Evolutionary conservation across 352 stramenopile genomes (phyloP), one percentile per base, ranked within the genome.

Genomic region (Pythium rishiriense): DNA sequence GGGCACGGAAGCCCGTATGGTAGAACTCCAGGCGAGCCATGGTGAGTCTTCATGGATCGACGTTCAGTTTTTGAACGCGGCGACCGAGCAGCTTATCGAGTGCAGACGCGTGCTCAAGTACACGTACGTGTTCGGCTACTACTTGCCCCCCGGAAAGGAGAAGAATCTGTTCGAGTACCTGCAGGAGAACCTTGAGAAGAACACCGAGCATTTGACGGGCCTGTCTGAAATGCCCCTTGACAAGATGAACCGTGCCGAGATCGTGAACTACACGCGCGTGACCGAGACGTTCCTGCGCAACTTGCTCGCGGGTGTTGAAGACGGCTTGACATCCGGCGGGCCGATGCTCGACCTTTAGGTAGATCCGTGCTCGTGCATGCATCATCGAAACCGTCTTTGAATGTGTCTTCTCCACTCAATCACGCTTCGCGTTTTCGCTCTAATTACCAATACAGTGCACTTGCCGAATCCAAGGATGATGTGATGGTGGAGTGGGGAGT

Each of bases 81-180:
- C 96, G 17, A 98, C 94, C 47, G 94, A 98, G 77, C 86, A 97
- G 78, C 74, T 99, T 53, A 98, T 99, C 52, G 93, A 99, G 78
- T 99, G 97, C 68, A 91, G 98, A 73, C 94, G 97, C 58, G 96
- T 99, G 33, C 88, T 99, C 58, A 99, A 99, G 85, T 99, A 98
- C 71, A 99, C 97, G 11, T 99, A 99, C 78, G 86, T 85, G 45
- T 98, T 97, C 75, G 96, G 89, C 22, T 99, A 98, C 74, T 98
- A 98, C 74, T 69, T 98, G 58, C 79, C 83, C 1, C 37, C 68
- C 5, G 87, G 87, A 53, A 96, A 90, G 61, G 87, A 97, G 69
- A 97, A 98, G 79, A 92, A 96, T 62, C 64, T 98, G 54, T 98
- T 98, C 62, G 94, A 98, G 76, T 96, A 98, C 69, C 68, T 98